Conservation (phyloP, 768 basidiomycete species). For the Mrakia blollopis region DNA sequence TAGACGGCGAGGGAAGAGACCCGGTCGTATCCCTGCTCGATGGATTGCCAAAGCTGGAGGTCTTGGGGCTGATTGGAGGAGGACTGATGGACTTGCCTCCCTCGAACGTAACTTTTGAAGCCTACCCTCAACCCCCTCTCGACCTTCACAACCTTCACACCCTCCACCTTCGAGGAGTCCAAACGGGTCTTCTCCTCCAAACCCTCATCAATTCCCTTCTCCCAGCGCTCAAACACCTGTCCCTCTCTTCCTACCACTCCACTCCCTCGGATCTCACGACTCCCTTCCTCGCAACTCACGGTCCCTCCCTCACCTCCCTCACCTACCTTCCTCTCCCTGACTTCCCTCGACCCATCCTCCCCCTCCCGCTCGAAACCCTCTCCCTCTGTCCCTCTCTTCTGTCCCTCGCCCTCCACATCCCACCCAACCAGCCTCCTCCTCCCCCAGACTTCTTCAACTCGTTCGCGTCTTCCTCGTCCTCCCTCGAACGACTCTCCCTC, state of each 20-base stretch:
- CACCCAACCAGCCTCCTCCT: constrained; percentile 28
- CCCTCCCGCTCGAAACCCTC: constrained; percentile 36
- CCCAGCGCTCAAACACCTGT: constrained; percentile 36
- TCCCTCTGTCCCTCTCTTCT: constrained; percentile 36
- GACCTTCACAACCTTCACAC: constrained; percentile 38
- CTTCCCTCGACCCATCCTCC: constrained; percentile 35
- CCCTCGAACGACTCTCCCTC: constrained; percentile 36
- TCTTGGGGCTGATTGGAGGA: constrained; percentile 34
- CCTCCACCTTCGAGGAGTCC: constrained; percentile 36
- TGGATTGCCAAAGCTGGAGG: constrained; percentile 33
- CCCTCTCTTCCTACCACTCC: constrained; percentile 36
- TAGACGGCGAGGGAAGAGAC: constrained; percentile 25
- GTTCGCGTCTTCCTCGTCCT: constrained; percentile 20
- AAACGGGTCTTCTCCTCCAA: constrained; percentile 35
- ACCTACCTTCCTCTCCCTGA: constrained; percentile 38
- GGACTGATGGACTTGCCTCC: constrained; percentile 25
- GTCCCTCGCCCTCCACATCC: constrained; percentile 35
- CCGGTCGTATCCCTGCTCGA: constrained; percentile 32
- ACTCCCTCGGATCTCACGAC: constrained; percentile 34
- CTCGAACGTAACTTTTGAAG: constrained; percentile 4
- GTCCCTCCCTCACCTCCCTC: constrained; percentile 37
- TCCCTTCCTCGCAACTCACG: constrained; percentile 37
- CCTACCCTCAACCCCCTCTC: constrained; percentile 25
- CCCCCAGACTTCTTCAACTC: constrained; percentile 23
- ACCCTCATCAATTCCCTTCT: constrained; percentile 36